Conservation (phyloP, 306 rosid genomes). For the Casuarina cunninghamiana region DNA sequence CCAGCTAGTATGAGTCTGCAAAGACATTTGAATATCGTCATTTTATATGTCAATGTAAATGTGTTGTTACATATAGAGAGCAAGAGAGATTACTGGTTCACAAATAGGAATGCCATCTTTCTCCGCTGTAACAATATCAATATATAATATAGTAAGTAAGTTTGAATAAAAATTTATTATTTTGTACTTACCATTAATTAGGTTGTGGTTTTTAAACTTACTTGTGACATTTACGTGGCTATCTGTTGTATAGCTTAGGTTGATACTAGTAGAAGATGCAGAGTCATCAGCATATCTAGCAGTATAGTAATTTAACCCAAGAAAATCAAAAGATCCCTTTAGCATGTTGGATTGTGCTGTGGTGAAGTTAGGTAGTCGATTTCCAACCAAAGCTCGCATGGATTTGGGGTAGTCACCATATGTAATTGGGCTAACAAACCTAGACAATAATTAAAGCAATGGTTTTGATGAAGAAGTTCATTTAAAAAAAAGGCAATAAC, state of each 20-base stretch:
- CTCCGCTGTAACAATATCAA: constrained; percentile 24
- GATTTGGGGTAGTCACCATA: constrained; percentile 30
- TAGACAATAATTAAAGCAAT: neutral
- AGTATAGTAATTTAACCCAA: constrained; percentile 36
- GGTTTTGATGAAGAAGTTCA: neutral
- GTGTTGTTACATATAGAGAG: neutral
- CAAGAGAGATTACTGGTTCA: constrained; percentile 25
- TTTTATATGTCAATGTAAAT: neutral
- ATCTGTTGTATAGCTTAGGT: constrained; percentile 34
- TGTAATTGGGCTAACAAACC: constrained; percentile 28
- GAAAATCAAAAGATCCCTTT: constrained; percentile 29
- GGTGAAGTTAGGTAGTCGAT: constrained; percentile 32
- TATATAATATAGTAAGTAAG: too few relatives aligned
- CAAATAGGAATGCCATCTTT: constrained; percentile 38
- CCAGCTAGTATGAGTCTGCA: constrained; percentile 58
- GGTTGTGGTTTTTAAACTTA: constrained; percentile 24
- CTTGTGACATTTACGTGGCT: constrained; percentile 30
- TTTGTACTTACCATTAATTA: neutral
- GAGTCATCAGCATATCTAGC: constrained; percentile 24
- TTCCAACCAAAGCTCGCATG: constrained; percentile 20
- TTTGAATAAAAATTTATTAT: too few relatives aligned
- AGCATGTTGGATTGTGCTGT: constrained; percentile 10
- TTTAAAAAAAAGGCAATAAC: neutral
- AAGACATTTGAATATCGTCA: neutral
- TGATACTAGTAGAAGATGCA: neutral